These are phyloP conservation scores for Testicularia cyperi DNA, from an alignment of 1,284 basidiomycete species.

Conservation along the genomic window DNA sequence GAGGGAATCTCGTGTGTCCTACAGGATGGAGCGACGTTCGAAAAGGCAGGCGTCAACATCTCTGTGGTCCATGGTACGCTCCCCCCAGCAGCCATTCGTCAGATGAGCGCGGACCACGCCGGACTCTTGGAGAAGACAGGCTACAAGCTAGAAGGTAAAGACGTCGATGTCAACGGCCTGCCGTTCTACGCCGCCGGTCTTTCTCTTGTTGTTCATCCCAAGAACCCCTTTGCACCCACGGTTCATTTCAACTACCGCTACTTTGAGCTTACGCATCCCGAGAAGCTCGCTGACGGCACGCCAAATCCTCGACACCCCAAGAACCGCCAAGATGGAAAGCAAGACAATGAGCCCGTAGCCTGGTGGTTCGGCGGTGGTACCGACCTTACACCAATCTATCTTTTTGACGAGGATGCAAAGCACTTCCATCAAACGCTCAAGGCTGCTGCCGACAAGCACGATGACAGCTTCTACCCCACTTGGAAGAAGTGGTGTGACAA, in stretches of 20 bases:
- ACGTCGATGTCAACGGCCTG: conserved; percentile 68
- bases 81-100: conserved; percentile 81
- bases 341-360: conserved; percentile 65
- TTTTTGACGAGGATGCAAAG: conserved; percentile 80
- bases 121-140: conserved; percentile 61
- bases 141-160: conserved; percentile 56
- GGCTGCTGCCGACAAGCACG: conserved; percentile 74
- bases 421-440: conserved; percentile 86
- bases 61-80: conserved; percentile 86
- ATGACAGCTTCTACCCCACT: conserved; percentile 70
- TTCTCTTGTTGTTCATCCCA: conserved; percentile 87
- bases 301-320: conserved; percentile 53
- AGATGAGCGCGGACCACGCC: conserved; percentile 90
- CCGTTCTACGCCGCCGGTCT: conserved; percentile 94
- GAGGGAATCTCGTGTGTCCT: conserved; percentile 86
- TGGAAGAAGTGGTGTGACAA: conserved; percentile 98
- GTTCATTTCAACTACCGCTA: conserved; percentile 97
- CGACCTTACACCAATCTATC: conserved; percentile 90
- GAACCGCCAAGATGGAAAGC: conserved; percentile 19
- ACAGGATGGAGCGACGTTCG: conserved; percentile 73
- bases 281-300: conserved; percentile 53
- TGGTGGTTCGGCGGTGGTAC: conserved; percentile 99
- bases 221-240: conserved; percentile 76
- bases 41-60: conserved; percentile 96
- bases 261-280: conserved; percentile 70